These are phyloP conservation scores for Collybia nuda DNA, from an alignment of 768 basidiomycete genomes.

Conservation along the genomic window DNA sequence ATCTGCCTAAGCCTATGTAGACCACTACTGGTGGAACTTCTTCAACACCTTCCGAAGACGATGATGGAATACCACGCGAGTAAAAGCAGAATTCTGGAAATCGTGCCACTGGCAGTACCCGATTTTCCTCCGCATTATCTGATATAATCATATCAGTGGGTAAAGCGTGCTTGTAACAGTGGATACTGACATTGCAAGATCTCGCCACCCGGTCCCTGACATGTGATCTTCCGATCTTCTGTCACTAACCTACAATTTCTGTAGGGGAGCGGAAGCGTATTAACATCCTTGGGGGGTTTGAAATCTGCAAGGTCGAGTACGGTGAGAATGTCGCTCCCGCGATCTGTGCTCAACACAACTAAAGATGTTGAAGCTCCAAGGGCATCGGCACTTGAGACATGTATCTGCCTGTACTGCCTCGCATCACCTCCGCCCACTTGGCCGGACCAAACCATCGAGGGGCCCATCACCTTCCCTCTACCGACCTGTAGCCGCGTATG, in stretches of 20 bases:
- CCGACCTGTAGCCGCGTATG: slow-evolving; percentile 61
- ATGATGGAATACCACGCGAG: slow-evolving; percentile 27
- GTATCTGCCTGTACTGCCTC: slow-evolving; percentile 32
- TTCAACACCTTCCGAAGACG: slow-evolving; percentile 11
- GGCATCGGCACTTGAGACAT: slow-evolving; percentile 12
- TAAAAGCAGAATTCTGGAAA: slow-evolving; percentile 66
- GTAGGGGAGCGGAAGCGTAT: slow-evolving; percentile 27
- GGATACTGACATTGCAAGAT: slow-evolving; percentile 42
- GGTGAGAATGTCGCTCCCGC: slow-evolving; percentile 30
- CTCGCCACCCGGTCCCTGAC: slow-evolving; percentile 48
- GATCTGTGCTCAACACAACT: slow-evolving; percentile 39
- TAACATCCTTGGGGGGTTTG: slow-evolving; percentile 3
- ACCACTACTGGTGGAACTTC: slow-evolving; percentile 20
- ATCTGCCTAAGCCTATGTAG: slow-evolving; percentile 63
- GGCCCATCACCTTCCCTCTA: slow-evolving; percentile 59
- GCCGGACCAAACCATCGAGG: slow-evolving; percentile 38
- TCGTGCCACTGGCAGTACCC: slow-evolving; percentile 23
- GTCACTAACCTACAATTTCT: slow-evolving; percentile 50
- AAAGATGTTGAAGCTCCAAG: slow-evolving; percentile 19
- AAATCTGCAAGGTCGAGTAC: slow-evolving; percentile 22
- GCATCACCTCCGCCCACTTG: slow-evolving; percentile 14
- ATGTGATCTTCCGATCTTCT: slow-evolving; percentile 27
- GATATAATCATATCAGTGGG: background rate
- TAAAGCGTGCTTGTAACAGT: too few relatives aligned
- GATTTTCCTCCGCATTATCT: slow-evolving; percentile 18